Percentiles rank a stretch among this genome's conserved stretches.
These are phyloP conservation scores for Spizellomyces punctatus DNA, from an alignment of 192 early-diverging fungal species.

Conservation along the genomic window DNA sequence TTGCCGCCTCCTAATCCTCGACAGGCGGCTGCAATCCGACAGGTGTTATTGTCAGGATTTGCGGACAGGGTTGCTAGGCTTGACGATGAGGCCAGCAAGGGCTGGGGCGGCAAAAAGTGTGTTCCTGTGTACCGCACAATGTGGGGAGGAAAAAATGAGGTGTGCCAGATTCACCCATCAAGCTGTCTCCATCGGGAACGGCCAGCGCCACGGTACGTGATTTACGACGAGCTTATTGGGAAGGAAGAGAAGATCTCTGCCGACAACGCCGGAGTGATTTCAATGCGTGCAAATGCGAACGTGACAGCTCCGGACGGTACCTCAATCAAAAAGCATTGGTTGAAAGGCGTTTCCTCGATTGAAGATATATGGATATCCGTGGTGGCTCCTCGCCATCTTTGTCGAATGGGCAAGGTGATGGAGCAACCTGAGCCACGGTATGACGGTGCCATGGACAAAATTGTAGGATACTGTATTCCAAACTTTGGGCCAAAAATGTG, in stretches of 20 bases:
- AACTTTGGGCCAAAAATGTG: constrained; percentile 57
- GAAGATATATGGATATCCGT: constrained; percentile 81
- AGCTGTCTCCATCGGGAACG: constrained; percentile 42
- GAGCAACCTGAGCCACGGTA: constrained; percentile 78
- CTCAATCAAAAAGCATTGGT: constrained; percentile 54
- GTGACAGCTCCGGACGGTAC: constrained; percentile 53
- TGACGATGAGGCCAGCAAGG: constrained; percentile 30
- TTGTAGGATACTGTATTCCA: constrained; percentile 46
- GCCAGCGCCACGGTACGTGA: constrained; percentile 52
- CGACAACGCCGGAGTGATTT: constrained; percentile 68
- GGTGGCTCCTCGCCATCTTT: constrained; percentile 70
- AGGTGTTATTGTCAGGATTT: constrained; percentile 87
- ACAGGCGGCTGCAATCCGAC: constrained; percentile 75
- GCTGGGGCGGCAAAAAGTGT: constrained; percentile 33
- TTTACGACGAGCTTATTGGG: constrained; percentile 59
- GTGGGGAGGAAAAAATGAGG: constrained; percentile 56
- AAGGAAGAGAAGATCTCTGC: constrained; percentile 48
- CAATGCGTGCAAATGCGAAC: constrained; percentile 49
- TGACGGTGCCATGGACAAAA: constrained; percentile 37
- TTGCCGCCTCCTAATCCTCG: constrained; percentile 47
- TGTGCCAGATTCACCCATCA: constrained; percentile 60
- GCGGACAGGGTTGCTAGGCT: constrained; percentile 91
- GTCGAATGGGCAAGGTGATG: constrained; percentile 71
- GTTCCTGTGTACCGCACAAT: constrained; percentile 54
- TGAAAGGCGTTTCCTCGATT: constrained; percentile 77